Evolutionary conservation across 345 rosid species (phyloP).

Genomic region (Lumnitzera racemosa): DNA sequence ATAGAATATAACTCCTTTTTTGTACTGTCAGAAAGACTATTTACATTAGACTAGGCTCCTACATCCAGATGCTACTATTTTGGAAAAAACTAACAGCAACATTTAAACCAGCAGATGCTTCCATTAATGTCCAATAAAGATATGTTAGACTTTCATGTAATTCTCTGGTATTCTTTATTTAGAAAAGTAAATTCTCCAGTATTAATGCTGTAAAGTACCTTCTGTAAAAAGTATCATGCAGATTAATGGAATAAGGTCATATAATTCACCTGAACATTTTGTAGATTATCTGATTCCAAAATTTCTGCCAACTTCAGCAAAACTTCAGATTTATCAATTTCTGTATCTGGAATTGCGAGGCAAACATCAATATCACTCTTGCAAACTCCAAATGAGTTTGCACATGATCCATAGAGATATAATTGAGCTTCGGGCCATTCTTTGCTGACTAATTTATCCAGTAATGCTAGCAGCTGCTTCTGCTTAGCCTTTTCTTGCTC

Average conservation of each 20-base stretch:
- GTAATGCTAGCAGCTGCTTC: slow-evolving; percentile 51
- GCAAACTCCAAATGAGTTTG: slow-evolving; percentile 83
- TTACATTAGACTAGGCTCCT: too few relatives aligned
- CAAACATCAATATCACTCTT: slow-evolving; percentile 96
- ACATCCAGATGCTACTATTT: too few relatives aligned
- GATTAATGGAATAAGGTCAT: slow-evolving; percentile 3
- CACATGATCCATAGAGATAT: slow-evolving; percentile 93
- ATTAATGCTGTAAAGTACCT: too few relatives aligned
- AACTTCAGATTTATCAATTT: slow-evolving; percentile 60
- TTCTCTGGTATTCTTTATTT: too few relatives aligned
- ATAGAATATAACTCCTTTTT: too few relatives aligned
- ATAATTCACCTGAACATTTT: slow-evolving; percentile 78
- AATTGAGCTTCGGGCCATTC: slow-evolving; percentile 90
- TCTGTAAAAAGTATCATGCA: too few relatives aligned
- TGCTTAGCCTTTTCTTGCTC: slow-evolving; percentile 83
- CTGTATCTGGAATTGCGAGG: slow-evolving; percentile 53
- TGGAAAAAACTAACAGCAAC: too few relatives aligned
- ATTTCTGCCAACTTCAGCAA: slow-evolving; percentile 78
- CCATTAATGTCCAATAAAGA: too few relatives aligned
- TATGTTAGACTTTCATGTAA: too few relatives aligned
- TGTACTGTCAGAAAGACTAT: too few relatives aligned
- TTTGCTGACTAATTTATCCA: slow-evolving; percentile 64
- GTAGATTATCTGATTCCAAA: slow-evolving; percentile 72
- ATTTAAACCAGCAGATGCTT: too few relatives aligned
- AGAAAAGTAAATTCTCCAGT: too few relatives aligned